These are phyloP conservation scores for Micractinium conductrix DNA, from an alignment of 139 green algal species.

Conservation along the genomic window DNA sequence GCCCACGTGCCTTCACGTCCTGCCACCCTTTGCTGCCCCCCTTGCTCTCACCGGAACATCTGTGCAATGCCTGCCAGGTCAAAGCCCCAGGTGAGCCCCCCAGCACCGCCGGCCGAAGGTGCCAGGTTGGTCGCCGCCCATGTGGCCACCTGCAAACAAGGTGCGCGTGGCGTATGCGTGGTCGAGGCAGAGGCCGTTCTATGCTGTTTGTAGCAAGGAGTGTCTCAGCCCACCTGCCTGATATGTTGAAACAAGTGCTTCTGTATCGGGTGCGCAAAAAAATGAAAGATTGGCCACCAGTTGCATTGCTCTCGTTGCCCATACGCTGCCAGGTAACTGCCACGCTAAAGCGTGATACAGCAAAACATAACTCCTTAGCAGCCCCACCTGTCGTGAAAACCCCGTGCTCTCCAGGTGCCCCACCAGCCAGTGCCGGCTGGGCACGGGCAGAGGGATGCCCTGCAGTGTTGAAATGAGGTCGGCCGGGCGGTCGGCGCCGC, in stretches of 20 bases:
- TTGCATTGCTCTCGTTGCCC: too few relatives aligned
- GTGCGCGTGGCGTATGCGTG: too few relatives aligned
- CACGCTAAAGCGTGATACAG: not conserved
- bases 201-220: too few relatives aligned
- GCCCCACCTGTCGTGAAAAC: conserved; percentile 45
- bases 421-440: conserved; percentile 62
- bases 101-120: conserved; percentile 40
- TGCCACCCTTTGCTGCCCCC: too few relatives aligned
- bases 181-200: too few relatives aligned
- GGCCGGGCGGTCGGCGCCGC: conserved; percentile 74
- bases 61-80: conserved; percentile 87
- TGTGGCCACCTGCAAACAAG: too few relatives aligned
- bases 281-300: too few relatives aligned
- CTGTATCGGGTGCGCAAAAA: too few relatives aligned
- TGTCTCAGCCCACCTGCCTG: too few relatives aligned
- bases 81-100: conserved; percentile 81
- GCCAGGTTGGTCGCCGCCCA: conserved; percentile 92
- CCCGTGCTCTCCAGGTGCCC: conserved; percentile 35
- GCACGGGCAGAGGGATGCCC: conserved; percentile 68
- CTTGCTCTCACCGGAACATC: conserved; percentile 72
- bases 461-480: conserved; percentile 80
- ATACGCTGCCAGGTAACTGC: too few relatives aligned
- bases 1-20: too few relatives aligned
- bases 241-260: too few relatives aligned
- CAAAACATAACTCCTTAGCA: not conserved